Conservation (phyloP, 805 yeast species). For the Metschnikowia shivogae region DNA sequence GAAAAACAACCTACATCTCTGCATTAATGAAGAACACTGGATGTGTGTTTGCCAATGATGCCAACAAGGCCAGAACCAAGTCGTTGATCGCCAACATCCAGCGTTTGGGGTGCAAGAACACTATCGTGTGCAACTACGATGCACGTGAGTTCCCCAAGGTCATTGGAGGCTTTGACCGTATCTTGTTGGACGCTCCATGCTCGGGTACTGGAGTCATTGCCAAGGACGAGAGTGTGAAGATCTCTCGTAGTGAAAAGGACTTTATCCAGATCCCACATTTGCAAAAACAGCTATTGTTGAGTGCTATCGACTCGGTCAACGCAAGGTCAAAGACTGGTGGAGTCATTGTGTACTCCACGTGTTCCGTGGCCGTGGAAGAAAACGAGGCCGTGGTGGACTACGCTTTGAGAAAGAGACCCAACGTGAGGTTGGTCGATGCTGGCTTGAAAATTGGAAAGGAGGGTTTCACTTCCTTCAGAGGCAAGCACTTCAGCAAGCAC, state of each 20-base stretch:
- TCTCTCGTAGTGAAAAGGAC: slow-evolving; percentile 91
- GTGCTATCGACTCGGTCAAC: slow-evolving; percentile 97
- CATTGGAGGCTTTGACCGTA: slow-evolving; percentile 96
- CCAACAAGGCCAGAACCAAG: slow-evolving; percentile 94
- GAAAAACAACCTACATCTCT: slow-evolving; percentile 90
- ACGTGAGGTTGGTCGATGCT: slow-evolving; percentile 89
- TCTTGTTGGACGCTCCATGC: slow-evolving; percentile 96
- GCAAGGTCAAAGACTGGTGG: slow-evolving; percentile 92
- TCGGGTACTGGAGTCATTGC: slow-evolving; percentile 99
- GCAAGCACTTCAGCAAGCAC: slow-evolving; percentile 79
- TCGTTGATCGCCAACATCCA: slow-evolving; percentile 96
- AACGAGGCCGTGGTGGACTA: slow-evolving; percentile 98
- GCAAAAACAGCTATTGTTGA: slow-evolving; percentile 86
- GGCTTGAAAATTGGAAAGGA: slow-evolving; percentile 92
- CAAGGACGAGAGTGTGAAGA: slow-evolving; percentile 92
- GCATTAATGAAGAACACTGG: slow-evolving; percentile 99
- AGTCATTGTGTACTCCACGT: slow-evolving; percentile 91
- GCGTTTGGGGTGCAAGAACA: slow-evolving; percentile 92
- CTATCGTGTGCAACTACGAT: slow-evolving; percentile 95
- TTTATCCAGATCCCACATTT: slow-evolving; percentile 94
- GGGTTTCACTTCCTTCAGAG: slow-evolving; percentile 91
- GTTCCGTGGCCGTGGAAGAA: slow-evolving; percentile 98
- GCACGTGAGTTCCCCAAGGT: slow-evolving; percentile 98
- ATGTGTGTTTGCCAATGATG: slow-evolving; percentile 93
- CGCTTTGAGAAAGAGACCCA: slow-evolving; percentile 93